Conservation (phyloP, 179 eudicot species). For the Pouteria campechiana region DNA sequence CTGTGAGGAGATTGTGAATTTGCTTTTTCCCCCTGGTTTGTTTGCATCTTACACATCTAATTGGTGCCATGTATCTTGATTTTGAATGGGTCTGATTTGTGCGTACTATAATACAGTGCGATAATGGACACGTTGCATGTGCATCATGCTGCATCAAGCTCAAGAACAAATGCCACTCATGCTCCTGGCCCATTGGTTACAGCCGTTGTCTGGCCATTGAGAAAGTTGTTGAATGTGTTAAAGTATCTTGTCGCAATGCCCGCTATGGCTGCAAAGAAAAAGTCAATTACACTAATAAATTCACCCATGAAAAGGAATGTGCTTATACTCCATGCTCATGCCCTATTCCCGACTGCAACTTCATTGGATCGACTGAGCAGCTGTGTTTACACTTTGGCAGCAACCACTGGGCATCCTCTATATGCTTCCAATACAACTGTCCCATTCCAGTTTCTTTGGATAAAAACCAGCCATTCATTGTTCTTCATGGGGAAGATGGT, state of each 20-base stretch:
- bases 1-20: too few species aligned
- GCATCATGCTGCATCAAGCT: slow-evolving; percentile 66
- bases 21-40: too few species aligned
- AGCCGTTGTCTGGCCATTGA: slow-evolving; percentile 85
- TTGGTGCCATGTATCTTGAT: too few species aligned
- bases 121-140: slow-evolving; percentile 81
- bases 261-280: slow-evolving; percentile 53
- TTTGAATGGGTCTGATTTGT: too few species aligned
- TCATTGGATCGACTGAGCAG: slow-evolving; percentile 27
- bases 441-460: slow-evolving; percentile 16
- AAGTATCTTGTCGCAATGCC: slow-evolving; percentile 38
- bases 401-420: slow-evolving; percentile 25
- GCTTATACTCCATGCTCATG: slow-evolving; percentile 45
- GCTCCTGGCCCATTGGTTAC: slow-evolving; percentile 54
- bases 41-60: too few species aligned
- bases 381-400: slow-evolving; percentile 35
- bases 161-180: slow-evolving; percentile 53
- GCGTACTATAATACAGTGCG: slow-evolving; percentile 68
- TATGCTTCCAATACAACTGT: slow-evolving; percentile 28
- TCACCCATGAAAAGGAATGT: slow-evolving; percentile 51
- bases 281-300: slow-evolving; percentile 33
- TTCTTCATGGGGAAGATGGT: slow-evolving; percentile 47
- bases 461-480: slow-evolving; percentile 17
- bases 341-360: slow-evolving; percentile 45
- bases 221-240: slow-evolving; percentile 66